Conservation (phyloP, 2,329 filamentous ascomycete genomes). For the Botrytis byssoidea region DNA sequence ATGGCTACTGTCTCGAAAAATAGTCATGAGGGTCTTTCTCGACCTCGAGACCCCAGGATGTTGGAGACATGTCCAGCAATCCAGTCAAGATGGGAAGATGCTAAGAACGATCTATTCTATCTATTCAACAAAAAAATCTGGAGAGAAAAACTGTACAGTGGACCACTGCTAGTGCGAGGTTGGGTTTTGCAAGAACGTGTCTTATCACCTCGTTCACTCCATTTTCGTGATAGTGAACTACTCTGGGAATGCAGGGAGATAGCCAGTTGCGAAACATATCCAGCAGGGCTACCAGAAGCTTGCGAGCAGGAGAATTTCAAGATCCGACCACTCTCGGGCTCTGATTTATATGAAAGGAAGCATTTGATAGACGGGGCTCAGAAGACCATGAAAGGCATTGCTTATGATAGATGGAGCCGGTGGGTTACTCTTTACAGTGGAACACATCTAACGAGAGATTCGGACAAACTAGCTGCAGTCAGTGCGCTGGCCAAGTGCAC, state of each 20-base stretch:
- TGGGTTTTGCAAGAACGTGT: slow-evolving; percentile 30
- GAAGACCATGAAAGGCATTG: not conserved
- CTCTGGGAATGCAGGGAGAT: slow-evolving; percentile 21
- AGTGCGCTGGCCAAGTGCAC: slow-evolving; percentile 3
- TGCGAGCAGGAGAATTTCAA: not conserved
- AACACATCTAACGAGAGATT: not conserved
- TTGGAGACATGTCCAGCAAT: not conserved
- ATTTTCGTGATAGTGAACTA: slow-evolving; percentile 19
- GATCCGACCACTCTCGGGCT: too few relatives aligned
- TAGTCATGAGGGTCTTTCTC: slow-evolving; percentile 1
- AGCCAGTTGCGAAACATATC: not conserved
- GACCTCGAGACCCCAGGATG: not conserved
- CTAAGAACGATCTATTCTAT: not conserved
- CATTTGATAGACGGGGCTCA: not conserved
- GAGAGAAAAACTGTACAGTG: fast-evolving
- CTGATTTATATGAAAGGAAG: not conserved
- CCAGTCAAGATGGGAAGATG: not conserved
- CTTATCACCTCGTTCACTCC: slow-evolving; percentile 26
- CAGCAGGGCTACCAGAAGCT: not conserved
- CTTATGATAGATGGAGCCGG: not conserved
- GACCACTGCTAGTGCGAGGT: slow-evolving; percentile 15
- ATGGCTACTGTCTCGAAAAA: not conserved
- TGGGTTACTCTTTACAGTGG: not conserved
- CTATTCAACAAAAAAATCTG: fast-evolving
- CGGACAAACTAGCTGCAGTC: not conserved